Evolutionary conservation across 148 eudicot species (phyloP).

Genomic region (Vaccinium vitisidaea): DNA sequence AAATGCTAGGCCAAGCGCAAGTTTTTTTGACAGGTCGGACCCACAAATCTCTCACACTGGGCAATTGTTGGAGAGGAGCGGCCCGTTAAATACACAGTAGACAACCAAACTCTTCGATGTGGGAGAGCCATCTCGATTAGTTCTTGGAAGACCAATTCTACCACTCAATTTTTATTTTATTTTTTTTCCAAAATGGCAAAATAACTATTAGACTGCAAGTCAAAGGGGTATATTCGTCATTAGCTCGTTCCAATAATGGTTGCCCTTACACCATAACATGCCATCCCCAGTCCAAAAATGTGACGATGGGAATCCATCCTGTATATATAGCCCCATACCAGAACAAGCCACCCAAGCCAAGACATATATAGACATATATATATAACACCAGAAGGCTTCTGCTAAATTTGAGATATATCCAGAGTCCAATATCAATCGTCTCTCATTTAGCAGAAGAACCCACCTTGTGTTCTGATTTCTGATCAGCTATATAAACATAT

Average conservation of each 20-base stretch:
- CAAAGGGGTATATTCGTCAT: neutral
- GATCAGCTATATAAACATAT: neutral
- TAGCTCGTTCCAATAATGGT: neutral
- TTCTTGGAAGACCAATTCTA: too few species aligned
- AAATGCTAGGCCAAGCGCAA: too few species aligned
- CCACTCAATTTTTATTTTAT: too few species aligned
- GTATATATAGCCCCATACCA: neutral
- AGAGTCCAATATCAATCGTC: too few species aligned
- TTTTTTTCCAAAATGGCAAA: too few species aligned
- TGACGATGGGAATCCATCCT: neutral
- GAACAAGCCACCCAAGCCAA: neutral
- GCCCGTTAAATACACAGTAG: too few species aligned
- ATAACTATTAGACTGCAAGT: neutral
- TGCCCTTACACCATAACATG: neutral
- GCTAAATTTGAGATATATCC: neutral
- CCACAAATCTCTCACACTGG: too few species aligned
- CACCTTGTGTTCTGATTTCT: neutral
- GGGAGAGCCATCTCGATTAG: too few species aligned
- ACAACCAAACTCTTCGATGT: too few species aligned
- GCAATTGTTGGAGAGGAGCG: too few species aligned
- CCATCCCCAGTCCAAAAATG: neutral
- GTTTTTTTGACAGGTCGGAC: too few species aligned
- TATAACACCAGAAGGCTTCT: too few species aligned
- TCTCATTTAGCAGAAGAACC: neutral
- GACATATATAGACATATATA: neutral